Base-by-base conservation (phyloP, 306 rosid species). In the Lotus japonicus region DNA sequence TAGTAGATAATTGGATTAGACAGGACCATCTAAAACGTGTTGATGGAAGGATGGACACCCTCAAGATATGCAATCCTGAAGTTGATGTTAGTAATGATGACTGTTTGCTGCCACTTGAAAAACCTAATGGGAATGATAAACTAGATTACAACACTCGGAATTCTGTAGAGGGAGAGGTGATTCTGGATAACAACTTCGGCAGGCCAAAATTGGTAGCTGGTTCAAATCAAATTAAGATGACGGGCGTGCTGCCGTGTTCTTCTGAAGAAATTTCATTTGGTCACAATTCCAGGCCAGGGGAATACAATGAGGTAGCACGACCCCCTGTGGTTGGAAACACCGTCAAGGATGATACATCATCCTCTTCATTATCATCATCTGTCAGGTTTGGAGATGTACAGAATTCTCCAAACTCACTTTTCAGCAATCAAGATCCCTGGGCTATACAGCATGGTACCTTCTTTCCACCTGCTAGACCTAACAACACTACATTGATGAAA, bases 371-470 rank as follows among this genome's bases (percentile, higher is more conserved):
- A 8, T 71, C 87, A 70, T 64, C 77, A 33, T 56, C 95, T 52
- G 67, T 59, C 38, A 73, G 77, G 66, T 21, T 66, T 77, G 83
- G 81, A 64, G 85, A 86, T 64, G 63, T 80, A 61, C 91, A 70
- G 58, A 92, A 87, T 52, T 76, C 84, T 26, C 71, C 92, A 11
- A 84, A 86, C 80, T 92, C 95, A 73, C 87, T 92, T 46, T 87
- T 92, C 74, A 86, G 95, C 75, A 68, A 87, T 73, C 91, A 89
- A 56, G 95, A 89, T 84, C 95, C 89, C 45, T 92, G 98, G 98
- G 86, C 67, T 79, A 44, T 86, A 61, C 80, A 58, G 61, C 87
- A 86, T 1, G 84, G 85, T 33, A 64, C 88, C 57, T 89, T 81
- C 65, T 72, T 81, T 85, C 89, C 85, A 17, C 89, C 91, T 55